A percentile compares a stretch with the other conserved stretches of the same genome.
Conservation (phyloP, 148 eudicot genomes). For the Silene uniflora region DNA sequence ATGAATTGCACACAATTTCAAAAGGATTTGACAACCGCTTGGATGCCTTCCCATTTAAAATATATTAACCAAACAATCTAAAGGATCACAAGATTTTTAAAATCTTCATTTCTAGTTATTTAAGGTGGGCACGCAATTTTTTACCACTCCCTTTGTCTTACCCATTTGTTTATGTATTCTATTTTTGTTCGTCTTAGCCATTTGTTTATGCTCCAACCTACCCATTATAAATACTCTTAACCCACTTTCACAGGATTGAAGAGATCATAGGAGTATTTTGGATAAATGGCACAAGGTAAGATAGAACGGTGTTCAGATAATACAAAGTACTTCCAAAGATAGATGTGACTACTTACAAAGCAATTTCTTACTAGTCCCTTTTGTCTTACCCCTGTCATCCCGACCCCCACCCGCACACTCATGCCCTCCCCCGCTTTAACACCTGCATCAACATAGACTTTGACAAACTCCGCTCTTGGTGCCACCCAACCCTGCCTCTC, state of each 20-base stretch:
- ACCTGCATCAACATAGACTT: no score
- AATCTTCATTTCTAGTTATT: not conserved
- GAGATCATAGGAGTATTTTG: no score
- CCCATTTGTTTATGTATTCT: not conserved
- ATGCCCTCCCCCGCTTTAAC: no score
- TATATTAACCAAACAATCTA: not conserved
- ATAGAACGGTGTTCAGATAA: no score
- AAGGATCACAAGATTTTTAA: not conserved
- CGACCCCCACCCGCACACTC: no score
- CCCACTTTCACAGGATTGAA: not conserved
- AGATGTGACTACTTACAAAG: constrained; percentile 31
- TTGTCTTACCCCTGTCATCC: no score
- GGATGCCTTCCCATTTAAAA: constrained; percentile 45
- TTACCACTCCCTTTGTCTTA: not conserved
- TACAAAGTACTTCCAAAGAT: not conserved
- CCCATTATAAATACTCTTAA: not conserved
- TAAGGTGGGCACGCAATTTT: not conserved
- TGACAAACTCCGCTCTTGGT: no score
- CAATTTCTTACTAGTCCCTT: no score
- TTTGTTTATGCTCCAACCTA: not conserved
- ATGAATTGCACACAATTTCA: constrained; percentile 88
- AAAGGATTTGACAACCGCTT: constrained; percentile 73
- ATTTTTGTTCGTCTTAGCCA: not conserved
- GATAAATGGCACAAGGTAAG: no score
- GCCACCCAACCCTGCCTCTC: no score